Evolutionary conservation across 2,329 filamentous ascomycete genomes (phyloP).

Genomic region (Clarireedia monteithiana): DNA sequence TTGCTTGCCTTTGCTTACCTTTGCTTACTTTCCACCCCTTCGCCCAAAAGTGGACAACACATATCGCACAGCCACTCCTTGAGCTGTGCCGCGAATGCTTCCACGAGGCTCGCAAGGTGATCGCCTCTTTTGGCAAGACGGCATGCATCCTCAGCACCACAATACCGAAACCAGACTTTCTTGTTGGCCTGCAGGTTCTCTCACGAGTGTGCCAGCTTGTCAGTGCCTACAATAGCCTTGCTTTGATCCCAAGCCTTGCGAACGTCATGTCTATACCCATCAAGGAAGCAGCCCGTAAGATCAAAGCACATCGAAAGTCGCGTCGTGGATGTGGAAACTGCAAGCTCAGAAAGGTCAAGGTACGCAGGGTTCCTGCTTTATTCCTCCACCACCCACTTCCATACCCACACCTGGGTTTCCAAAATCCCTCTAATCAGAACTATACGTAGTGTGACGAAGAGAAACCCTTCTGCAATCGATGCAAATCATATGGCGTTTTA

Average conservation of each 20-base stretch:
- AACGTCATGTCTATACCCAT: neutral
- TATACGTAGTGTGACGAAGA: conserved; percentile 43
- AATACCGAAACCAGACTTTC: too few species aligned
- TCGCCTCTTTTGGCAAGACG: too few species aligned
- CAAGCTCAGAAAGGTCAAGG: conserved; percentile 46
- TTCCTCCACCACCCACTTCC: neutral
- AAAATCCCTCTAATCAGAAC: neutral
- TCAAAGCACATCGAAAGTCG: conserved; percentile 42
- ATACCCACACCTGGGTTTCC: neutral
- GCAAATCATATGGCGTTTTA: conserved; percentile 37
- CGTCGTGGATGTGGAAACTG: conserved; percentile 48
- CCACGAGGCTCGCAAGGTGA: too few species aligned
- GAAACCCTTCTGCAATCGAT: conserved; percentile 42
- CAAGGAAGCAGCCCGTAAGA: conserved; percentile 7
- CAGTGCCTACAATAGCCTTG: neutral
- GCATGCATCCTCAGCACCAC: too few species aligned
- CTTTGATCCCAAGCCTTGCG: neutral
- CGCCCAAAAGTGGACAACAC: too few species aligned
- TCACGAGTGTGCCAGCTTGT: too few species aligned
- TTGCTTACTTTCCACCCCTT: too few species aligned
- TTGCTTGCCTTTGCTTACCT: too few species aligned
- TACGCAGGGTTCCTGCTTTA: conserved; percentile 18
- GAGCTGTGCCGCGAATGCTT: too few species aligned
- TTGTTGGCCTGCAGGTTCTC: too few species aligned
- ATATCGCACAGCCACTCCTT: too few species aligned